Conservation (phyloP, 805 yeast species). For the Saturnispora gosingensis region DNA sequence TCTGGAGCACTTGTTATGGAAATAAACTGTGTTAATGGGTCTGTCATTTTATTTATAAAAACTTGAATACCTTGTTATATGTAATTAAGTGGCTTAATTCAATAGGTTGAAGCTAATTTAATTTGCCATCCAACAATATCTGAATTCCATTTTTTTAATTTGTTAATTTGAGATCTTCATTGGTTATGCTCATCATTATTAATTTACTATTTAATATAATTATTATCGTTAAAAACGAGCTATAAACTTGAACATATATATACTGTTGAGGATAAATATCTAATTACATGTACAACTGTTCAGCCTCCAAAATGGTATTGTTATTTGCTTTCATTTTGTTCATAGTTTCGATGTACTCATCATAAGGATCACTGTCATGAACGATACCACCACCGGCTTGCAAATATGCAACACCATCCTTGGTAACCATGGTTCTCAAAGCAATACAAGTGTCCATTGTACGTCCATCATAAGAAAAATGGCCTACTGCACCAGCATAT, state of each 20-base stretch:
- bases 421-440: constrained; percentile 90
- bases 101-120: neutral
- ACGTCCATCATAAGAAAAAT: constrained; percentile 93
- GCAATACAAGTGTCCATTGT: constrained; percentile 98
- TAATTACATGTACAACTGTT: constrained; percentile 30
- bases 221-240: neutral
- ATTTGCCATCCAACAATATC: neutral
- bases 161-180: neutral
- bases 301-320: constrained; percentile 87
- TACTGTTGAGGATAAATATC: neutral
- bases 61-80: neutral
- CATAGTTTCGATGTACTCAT: constrained; percentile 93
- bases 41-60: constrained; percentile 5
- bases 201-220: neutral
- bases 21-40: constrained; percentile 11
- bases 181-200: neutral
- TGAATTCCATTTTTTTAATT: neutral
- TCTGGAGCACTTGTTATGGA: constrained; percentile 21
- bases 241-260: neutral
- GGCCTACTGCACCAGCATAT: constrained; percentile 98
- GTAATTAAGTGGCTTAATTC: neutral
- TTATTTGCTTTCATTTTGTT: constrained; percentile 95
- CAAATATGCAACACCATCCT: constrained; percentile 80
- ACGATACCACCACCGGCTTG: constrained; percentile 99
- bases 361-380: constrained; percentile 87